A percentile compares a stretch with the other conserved stretches of the same genome.
phyloP scores from a whole-genome alignment of 2,329 filamentous ascomycete genomes.

The Lasiodiplodia sp. region DNA sequence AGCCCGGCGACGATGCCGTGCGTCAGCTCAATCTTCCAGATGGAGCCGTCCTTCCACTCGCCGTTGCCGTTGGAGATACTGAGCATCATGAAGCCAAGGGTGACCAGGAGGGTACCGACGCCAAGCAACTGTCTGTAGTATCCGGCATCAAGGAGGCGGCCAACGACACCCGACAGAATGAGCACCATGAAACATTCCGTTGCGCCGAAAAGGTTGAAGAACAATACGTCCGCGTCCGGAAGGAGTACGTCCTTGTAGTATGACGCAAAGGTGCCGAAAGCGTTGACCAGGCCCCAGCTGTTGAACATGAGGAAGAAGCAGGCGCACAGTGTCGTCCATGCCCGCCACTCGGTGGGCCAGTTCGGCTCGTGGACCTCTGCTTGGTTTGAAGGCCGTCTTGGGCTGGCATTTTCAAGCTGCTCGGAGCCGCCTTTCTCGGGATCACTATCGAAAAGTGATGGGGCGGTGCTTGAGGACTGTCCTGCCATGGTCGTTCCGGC shows the following conservation, averaged over 20 bases:
- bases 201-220: slow-evolving; percentile 57
- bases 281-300: slow-evolving; percentile 57
- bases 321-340: slow-evolving; percentile 54
- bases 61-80: slow-evolving; percentile 51
- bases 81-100: slow-evolving; percentile 55
- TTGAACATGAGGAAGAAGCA: slow-evolving; percentile 62
- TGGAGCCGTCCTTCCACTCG: slow-evolving; percentile 46
- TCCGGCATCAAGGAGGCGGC: slow-evolving; percentile 57
- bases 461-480: slow-evolving; percentile 1
- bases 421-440: slow-evolving; percentile 7
- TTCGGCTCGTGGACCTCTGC: slow-evolving; percentile 31
- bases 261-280: slow-evolving; percentile 59
- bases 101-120: slow-evolving; percentile 52
- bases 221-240: slow-evolving; percentile 47
- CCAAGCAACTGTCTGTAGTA: slow-evolving; percentile 50
- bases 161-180: slow-evolving; percentile 54
- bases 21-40: slow-evolving; percentile 54
- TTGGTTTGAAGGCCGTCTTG: neutral
- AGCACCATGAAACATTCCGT: slow-evolving; percentile 58
- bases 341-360: slow-evolving; percentile 55
- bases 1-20: slow-evolving; percentile 57
- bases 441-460: slow-evolving; percentile 2
- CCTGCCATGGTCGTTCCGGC: neutral
- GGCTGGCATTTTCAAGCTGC: neutral
- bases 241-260: slow-evolving; percentile 58